Conservation (phyloP, 2,329 filamentous ascomycete species). For the Arthrinium puccinioides region DNA sequence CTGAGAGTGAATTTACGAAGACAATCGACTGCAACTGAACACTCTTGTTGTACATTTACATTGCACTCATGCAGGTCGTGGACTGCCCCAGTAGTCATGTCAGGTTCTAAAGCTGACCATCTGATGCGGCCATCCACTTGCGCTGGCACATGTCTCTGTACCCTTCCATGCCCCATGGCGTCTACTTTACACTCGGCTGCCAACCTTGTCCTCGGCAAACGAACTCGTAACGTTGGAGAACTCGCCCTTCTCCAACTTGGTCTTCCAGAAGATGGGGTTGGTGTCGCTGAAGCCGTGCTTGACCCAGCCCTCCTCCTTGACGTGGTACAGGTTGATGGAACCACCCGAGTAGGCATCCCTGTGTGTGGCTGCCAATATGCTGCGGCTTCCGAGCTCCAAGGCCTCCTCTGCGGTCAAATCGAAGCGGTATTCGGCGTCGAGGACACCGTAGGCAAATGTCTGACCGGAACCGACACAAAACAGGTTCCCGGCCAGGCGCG, state of each 20-base stretch:
- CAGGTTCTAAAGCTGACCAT: no score
- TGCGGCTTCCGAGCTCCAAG: conserved; percentile 81
- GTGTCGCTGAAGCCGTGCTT: conserved; percentile 98
- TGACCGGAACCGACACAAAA: conserved; percentile 98
- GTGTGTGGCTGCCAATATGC: conserved; percentile 93
- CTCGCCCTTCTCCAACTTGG: conserved; percentile 96
- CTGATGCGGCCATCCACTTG: no score
- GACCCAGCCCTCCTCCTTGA: conserved; percentile 98
- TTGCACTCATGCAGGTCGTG: conserved; percentile 3
- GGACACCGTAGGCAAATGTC: conserved; percentile 96
- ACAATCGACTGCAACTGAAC: conserved; percentile 1
- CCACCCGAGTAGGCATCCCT: conserved; percentile 98
- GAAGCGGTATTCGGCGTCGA: conserved; percentile 92
- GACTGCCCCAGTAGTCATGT: no score
- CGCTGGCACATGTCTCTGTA: no score
- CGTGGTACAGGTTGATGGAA: conserved; percentile 97
- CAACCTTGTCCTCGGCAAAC: conserved; percentile 36
- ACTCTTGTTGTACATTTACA: conserved; percentile 17
- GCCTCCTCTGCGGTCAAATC: conserved; percentile 83
- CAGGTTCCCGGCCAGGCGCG: conserved; percentile 83
- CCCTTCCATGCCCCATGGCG: no score
- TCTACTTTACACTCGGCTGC: conserved; percentile 5
- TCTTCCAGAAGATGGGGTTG: conserved; percentile 99
- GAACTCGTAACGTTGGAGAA: conserved; percentile 90
- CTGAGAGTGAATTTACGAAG: background rate